Evolutionary conservation across 129 eudicot genomes (phyloP).

Genomic region (Ambrosia trifida): DNA sequence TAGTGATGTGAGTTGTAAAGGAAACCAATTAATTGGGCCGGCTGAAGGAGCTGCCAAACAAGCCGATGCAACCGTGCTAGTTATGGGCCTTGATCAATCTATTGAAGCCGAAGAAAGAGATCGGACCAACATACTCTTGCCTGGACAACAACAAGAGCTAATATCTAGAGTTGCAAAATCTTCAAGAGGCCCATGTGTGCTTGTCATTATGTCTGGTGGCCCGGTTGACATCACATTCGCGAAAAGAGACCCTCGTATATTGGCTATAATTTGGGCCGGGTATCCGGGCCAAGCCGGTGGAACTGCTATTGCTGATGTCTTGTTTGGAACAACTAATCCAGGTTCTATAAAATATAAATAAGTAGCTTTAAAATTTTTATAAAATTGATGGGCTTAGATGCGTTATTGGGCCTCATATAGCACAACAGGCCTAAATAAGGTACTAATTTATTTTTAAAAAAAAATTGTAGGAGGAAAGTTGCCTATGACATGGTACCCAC

Average conservation of each 20-base stretch:
- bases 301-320: constrained; percentile 75
- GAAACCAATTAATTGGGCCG: constrained; percentile 51
- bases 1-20: constrained; percentile 52
- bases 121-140: constrained; percentile 58
- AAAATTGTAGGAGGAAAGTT: constrained; percentile 81
- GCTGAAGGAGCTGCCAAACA: constrained; percentile 75
- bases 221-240: constrained; percentile 78
- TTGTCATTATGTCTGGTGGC: constrained; percentile 89
- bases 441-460: constrained; percentile 19
- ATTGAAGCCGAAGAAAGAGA: constrained; percentile 78
- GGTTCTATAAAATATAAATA: constrained; percentile 33
- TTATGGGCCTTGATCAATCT: constrained; percentile 84
- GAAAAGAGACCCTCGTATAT: constrained; percentile 56
- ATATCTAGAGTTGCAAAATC: constrained; percentile 65
- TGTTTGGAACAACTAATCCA: constrained; percentile 83
- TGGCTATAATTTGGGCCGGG: constrained; percentile 86
- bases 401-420: background rate
- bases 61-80: constrained; percentile 89
- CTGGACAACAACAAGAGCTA: constrained; percentile 91
- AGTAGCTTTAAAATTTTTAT: background rate
- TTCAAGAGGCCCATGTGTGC: constrained; percentile 72
- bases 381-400: background rate
- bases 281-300: constrained; percentile 98
- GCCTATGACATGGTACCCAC: constrained; percentile 98
- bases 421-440: background rate